Base-by-base conservation (phyloP, 352 stramenopile species). In the Globisporangium mamillatum region DNA sequence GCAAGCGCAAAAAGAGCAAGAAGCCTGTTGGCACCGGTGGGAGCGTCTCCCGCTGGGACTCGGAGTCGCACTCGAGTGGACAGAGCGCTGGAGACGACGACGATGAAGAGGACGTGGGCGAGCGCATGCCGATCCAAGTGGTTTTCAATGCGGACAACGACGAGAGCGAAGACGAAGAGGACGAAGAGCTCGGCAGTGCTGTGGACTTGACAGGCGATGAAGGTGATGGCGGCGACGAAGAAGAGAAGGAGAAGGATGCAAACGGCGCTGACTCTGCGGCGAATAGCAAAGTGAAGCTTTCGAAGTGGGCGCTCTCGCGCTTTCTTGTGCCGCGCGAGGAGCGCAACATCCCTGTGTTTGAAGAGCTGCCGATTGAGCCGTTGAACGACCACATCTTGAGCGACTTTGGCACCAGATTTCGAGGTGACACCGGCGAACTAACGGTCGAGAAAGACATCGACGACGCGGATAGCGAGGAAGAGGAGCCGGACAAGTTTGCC, bases 351-450 rank as follows among this genome's bases (percentile, higher is more conserved):
- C 78, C 77, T 1, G 66, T 84, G 55, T 41, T 89, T 7, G 85
- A 92, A 60, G 82, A 93, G 57, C 74, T 78, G 29, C 79, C 83
- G 14, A 66, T 95, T 10, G 85, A 95, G 66, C 85, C 87, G 53
- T 71, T 95, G n/a, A 93, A 92, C 48, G 87, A 95, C 57, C 91
- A 88, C 64, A 95, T 95, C 55, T 68, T 95, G 50, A 91, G 80
- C 48, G 87, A 95, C 61, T 95, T 95, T 73, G 73, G 84, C 67
- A 85, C 85, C 36, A 76, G 87, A 27, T 90, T 85, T 65, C 85
- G 87, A 32, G 84, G 86, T 18, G 36, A 62, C 10, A 70, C 80
- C 1, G 78, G 83, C 38, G 74, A 86, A 18, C 74, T 91, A 57
- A 66, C 68, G 4, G 71, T 90, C 18, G 71, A 90, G 64, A 86